phyloP scores from a whole-genome alignment of 257 asterid species.

The Penstemon newberryi region DNA sequence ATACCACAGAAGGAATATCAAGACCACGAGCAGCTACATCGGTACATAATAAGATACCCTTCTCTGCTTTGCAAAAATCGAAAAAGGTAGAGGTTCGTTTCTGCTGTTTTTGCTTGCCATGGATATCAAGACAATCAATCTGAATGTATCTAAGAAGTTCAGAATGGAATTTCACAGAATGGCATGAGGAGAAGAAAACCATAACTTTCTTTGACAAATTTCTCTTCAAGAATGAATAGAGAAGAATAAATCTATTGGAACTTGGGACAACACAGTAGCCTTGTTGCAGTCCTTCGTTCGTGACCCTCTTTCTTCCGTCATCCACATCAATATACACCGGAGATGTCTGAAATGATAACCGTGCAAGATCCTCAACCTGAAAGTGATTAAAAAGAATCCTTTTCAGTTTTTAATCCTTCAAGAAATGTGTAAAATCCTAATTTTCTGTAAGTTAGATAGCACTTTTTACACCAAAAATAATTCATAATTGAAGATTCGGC shows the following conservation, averaged over 20 bases:
- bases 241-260: slow-evolving; percentile 78
- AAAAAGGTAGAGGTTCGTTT: slow-evolving; percentile 82
- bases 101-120: slow-evolving; percentile 95
- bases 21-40: slow-evolving; percentile 99
- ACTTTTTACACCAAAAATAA: background rate
- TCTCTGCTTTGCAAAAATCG: slow-evolving; percentile 80
- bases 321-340: slow-evolving; percentile 86
- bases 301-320: slow-evolving; percentile 83
- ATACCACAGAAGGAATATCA: slow-evolving; percentile 97
- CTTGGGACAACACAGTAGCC: slow-evolving; percentile 89
- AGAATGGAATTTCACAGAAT: slow-evolving; percentile 82
- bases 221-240: slow-evolving; percentile 89
- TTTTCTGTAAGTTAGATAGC: background rate
- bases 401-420: slow-evolving; percentile 11
- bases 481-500: background rate
- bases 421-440: background rate
- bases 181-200: slow-evolving; percentile 97
- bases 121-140: slow-evolving; percentile 75
- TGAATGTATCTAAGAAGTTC: slow-evolving; percentile 78
- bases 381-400: slow-evolving; percentile 27
- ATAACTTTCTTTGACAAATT: slow-evolving; percentile 87
- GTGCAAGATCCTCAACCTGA: slow-evolving; percentile 96
- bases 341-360: slow-evolving; percentile 70
- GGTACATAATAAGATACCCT: slow-evolving; percentile 86
- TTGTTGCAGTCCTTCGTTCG: slow-evolving; percentile 94